Conservation (phyloP, 805 yeast species). For the Ogataea allantospora region DNA sequence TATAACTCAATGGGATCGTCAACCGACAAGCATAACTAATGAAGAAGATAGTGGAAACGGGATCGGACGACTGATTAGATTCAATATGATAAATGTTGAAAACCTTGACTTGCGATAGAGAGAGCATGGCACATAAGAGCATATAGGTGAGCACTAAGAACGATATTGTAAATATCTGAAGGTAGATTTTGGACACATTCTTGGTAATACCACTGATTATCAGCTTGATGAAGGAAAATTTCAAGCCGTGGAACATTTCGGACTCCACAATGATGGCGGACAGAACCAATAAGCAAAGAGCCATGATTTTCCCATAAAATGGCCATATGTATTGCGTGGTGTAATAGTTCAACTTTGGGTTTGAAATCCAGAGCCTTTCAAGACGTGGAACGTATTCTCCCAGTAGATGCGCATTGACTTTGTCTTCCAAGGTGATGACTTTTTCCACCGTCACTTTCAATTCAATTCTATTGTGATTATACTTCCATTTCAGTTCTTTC, state of each 20-base stretch:
- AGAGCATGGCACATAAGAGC: constrained; percentile 63
- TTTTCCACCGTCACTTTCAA: constrained; percentile 50
- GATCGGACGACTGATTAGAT: constrained; percentile 68
- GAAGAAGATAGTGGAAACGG: constrained; percentile 72
- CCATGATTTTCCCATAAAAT: constrained; percentile 38
- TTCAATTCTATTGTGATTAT: constrained; percentile 54
- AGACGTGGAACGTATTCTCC: constrained; percentile 34
- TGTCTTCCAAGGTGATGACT: constrained; percentile 56
- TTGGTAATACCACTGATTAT: constrained; percentile 27
- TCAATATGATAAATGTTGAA: constrained; percentile 73
- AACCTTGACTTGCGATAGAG: constrained; percentile 64
- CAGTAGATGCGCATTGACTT: constrained; percentile 41
- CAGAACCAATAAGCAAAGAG: constrained; percentile 41
- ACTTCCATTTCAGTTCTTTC: constrained; percentile 49
- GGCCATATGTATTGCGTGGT: constrained; percentile 49
- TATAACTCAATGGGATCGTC: constrained; percentile 79
- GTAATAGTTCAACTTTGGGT: constrained; percentile 43
- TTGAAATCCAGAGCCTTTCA: constrained; percentile 21
- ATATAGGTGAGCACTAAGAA: constrained; percentile 57
- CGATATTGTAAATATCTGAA: constrained; percentile 41
- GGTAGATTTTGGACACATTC: constrained; percentile 17
- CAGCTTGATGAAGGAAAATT: constrained; percentile 58
- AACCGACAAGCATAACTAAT: constrained; percentile 78
- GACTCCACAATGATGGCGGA: constrained; percentile 65
- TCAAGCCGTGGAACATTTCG: constrained; percentile 71